Evolutionary conservation across 164 flowering plant species (phyloP).

Genomic region (Macadamia tetraphylla): DNA sequence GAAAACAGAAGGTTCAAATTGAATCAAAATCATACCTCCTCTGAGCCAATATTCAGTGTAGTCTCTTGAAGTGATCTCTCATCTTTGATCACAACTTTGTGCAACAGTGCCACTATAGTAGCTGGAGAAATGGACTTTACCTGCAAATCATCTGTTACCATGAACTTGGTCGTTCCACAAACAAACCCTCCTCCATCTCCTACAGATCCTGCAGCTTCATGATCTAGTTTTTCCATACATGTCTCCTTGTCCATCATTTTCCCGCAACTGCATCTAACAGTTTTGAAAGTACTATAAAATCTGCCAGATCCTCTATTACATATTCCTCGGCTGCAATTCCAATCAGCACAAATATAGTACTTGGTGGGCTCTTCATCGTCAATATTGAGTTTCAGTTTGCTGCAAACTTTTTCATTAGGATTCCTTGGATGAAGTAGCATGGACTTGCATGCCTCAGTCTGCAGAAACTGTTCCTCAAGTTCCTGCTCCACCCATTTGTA

Average conservation of each 20-base stretch:
- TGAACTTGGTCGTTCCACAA: background rate
- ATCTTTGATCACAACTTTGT: background rate
- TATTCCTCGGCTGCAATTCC: no score
- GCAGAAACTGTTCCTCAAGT: background rate
- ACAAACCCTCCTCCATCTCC: constrained; percentile 10
- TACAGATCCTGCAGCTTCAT: no score
- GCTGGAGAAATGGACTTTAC: constrained; percentile 3
- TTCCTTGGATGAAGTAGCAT: constrained; percentile 10
- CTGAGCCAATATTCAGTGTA: constrained; percentile 1
- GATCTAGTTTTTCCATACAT: no score
- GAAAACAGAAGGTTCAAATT: no score
- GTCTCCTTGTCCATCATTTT: background rate
- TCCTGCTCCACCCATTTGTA: background rate
- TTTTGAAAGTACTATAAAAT: background rate
- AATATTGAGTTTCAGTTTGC: constrained; percentile 5
- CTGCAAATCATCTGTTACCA: constrained; percentile 19
- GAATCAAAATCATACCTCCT: constrained; percentile 1
- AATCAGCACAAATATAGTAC: background rate
- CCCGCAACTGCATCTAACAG: background rate
- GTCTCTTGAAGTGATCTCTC: background rate
- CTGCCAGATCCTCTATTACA: no score
- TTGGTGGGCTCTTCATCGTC: background rate
- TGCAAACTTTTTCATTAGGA: background rate
- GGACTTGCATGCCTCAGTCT: background rate
- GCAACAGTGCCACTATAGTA: background rate